Evolutionary conservation across 176 grass and related monocot genomes (phyloP).

Genomic region (Paspalum notatum): DNA sequence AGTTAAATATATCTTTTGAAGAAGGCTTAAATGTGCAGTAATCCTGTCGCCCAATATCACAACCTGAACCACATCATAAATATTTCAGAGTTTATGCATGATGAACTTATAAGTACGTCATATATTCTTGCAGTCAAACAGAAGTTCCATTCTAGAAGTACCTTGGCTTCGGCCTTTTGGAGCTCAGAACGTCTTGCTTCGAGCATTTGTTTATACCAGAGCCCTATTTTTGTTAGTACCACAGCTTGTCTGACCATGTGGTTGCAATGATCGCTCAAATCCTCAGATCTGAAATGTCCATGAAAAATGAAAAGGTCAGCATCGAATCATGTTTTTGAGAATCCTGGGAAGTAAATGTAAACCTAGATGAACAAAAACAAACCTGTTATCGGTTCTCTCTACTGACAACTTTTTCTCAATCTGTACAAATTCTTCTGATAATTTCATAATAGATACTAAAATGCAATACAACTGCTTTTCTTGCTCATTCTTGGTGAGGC

Average conservation of each 20-base stretch:
- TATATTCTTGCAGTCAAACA: background rate
- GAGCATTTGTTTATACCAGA: conserved; percentile 82
- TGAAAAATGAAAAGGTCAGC: background rate
- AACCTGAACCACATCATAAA: conserved; percentile 57
- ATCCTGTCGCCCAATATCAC: conserved; percentile 71
- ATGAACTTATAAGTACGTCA: background rate
- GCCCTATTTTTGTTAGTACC: conserved; percentile 73
- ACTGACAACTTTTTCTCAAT: conserved; percentile 60
- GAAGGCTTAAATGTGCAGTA: conserved; percentile 70
- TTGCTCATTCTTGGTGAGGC: conserved; percentile 62
- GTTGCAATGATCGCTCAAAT: conserved; percentile 66
- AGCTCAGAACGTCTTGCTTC: conserved; percentile 74
- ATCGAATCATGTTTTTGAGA: background rate
- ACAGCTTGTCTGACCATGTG: conserved; percentile 65
- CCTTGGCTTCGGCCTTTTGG: conserved; percentile 85
- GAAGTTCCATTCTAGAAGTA: conserved; percentile 32
- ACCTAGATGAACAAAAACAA: conserved; percentile 28
- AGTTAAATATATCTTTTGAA: conserved; percentile 89
- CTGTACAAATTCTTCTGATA: conserved; percentile 73
- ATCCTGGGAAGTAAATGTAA: background rate
- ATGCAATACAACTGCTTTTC: conserved; percentile 68
- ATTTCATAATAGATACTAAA: conserved; percentile 64
- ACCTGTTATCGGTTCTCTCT: conserved; percentile 67
- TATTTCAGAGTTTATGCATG: background rate
- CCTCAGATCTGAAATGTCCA: conserved; percentile 59